Evolutionary conservation across 495 filamentous ascomycete species (phyloP).

Genomic region (Neurospora cerealis): DNA sequence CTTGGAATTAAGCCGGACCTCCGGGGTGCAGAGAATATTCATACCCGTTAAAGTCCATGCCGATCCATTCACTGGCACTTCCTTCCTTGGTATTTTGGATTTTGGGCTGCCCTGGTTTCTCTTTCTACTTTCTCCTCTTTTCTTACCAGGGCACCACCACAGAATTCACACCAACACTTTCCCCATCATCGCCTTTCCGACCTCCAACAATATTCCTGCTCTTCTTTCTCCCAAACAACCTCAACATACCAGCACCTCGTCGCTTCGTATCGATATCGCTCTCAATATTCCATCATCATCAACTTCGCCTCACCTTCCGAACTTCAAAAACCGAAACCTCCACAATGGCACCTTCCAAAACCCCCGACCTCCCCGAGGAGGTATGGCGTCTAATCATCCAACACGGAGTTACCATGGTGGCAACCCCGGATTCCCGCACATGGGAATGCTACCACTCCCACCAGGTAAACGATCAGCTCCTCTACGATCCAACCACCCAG

Average conservation of each 20-base stretch:
- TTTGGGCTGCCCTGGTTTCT: too few species aligned
- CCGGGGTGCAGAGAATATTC: background rate
- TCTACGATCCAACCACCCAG: background rate
- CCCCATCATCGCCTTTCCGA: background rate
- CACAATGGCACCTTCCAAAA: background rate
- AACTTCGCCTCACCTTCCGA: background rate
- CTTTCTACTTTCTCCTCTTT: too few species aligned
- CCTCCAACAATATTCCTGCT: background rate
- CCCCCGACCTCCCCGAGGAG: background rate
- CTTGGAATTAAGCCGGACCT: background rate
- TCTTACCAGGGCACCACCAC: background rate
- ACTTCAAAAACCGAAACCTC: background rate
- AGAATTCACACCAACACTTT: background rate
- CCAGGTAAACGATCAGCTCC: background rate
- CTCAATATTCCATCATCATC: background rate
- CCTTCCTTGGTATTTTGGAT: background rate
- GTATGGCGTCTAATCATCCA: background rate
- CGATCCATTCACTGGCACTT: background rate
- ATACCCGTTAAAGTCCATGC: background rate
- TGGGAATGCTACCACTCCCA: background rate
- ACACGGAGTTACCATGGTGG: background rate
- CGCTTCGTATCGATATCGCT: background rate
- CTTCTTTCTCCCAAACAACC: accelerated
- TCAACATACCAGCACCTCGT: background rate
- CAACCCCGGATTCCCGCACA: background rate